A percentile compares a stretch with the other conserved stretches of the same genome.
phyloP scores from a whole-genome alignment of 2,329 filamentous ascomycete genomes.

The Aureobasidium pullulans region DNA sequence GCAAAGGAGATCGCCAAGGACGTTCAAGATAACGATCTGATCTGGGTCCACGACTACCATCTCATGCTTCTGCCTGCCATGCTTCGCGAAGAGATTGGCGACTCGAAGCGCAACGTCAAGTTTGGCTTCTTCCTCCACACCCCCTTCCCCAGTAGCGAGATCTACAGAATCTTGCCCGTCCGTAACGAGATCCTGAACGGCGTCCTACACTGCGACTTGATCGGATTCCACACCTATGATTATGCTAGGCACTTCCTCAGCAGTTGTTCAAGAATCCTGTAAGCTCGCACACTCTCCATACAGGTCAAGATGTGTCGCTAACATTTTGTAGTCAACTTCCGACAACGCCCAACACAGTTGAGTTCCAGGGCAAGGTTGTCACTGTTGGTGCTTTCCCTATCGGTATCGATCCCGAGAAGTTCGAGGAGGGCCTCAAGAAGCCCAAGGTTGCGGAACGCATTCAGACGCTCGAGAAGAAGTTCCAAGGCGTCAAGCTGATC shows the following conservation, averaged over 20 bases:
- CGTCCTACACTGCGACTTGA: constrained; percentile 85
- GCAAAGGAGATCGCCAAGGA: constrained; percentile 80
- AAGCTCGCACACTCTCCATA: constrained; percentile 27
- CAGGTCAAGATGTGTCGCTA: neutral
- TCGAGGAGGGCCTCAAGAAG: constrained; percentile 79
- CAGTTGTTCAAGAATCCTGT: constrained; percentile 90
- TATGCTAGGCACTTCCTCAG: constrained; percentile 97
- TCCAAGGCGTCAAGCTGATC: constrained; percentile 91
- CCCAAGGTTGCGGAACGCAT: constrained; percentile 84
- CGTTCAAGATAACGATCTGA: constrained; percentile 84
- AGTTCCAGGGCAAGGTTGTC: constrained; percentile 80
- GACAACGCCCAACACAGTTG: constrained; percentile 88
- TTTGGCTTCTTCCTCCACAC: constrained; percentile 98
- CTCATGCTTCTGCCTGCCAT: constrained; percentile 94
- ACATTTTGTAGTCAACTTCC: constrained; percentile 46
- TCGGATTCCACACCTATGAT: constrained; percentile 98
- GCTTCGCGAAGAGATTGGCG: constrained; percentile 73
- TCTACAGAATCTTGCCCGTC: constrained; percentile 91
- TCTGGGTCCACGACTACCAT: constrained; percentile 99
- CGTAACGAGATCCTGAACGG: constrained; percentile 81
- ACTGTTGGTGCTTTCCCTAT: constrained; percentile 95
- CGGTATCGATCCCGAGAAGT: constrained; percentile 95
- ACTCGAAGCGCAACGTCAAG: constrained; percentile 73
- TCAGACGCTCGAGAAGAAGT: constrained; percentile 75
- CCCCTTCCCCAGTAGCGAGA: constrained; percentile 92